phyloP scores from a whole-genome alignment of 2,329 filamentous ascomycete genomes.

The Colletotrichum sp. region DNA sequence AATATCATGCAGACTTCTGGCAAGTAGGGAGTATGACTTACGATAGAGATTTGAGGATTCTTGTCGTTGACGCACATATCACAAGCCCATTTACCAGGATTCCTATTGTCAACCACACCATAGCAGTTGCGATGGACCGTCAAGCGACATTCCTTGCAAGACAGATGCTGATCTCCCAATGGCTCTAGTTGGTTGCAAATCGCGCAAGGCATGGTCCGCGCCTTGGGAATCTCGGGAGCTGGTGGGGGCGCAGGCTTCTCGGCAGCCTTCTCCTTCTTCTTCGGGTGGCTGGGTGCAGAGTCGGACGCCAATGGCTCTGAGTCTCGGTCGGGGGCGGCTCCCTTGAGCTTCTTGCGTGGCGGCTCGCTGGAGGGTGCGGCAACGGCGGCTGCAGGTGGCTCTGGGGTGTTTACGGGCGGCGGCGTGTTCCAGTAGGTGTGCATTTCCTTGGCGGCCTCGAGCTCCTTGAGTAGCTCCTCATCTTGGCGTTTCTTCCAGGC shows the following conservation, averaged over 20 bases:
- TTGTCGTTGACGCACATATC: conserved; percentile 97
- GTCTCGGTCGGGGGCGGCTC: conserved; percentile 53
- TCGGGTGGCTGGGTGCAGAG: conserved; percentile 42
- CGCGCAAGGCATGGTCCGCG: conserved; percentile 81
- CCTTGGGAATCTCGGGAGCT: conserved; percentile 78
- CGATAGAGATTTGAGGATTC: conserved; percentile 89
- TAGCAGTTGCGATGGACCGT: conserved; percentile 94
- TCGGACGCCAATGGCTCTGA: conserved; percentile 52
- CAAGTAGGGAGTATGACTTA: conserved; percentile 46
- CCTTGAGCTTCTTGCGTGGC: conserved; percentile 71
- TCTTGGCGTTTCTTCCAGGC: conserved; percentile 90
- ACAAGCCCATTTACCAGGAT: conserved; percentile 85
- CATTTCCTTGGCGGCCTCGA: conserved; percentile 69
- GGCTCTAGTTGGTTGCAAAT: conserved; percentile 81
- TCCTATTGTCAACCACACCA: conserved; percentile 76
- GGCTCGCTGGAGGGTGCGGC: conserved; percentile 50
- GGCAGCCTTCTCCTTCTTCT: conserved; percentile 64
- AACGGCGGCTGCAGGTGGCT: conserved; percentile 33
- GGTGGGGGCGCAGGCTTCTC: conserved; percentile 70
- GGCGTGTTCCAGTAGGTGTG: conserved; percentile 47
- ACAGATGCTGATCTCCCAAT: conserved; percentile 72
- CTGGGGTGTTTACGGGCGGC: conserved; percentile 31
- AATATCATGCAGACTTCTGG: conserved; percentile 18
- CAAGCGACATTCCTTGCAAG: conserved; percentile 87
- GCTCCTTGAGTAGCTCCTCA: conserved; percentile 84